A percentile compares a stretch with the other conserved stretches of the same genome.
These are phyloP conservation scores for Maudiozyma bulderi DNA, from an alignment of 805 yeast species.

Conservation along the genomic window DNA sequence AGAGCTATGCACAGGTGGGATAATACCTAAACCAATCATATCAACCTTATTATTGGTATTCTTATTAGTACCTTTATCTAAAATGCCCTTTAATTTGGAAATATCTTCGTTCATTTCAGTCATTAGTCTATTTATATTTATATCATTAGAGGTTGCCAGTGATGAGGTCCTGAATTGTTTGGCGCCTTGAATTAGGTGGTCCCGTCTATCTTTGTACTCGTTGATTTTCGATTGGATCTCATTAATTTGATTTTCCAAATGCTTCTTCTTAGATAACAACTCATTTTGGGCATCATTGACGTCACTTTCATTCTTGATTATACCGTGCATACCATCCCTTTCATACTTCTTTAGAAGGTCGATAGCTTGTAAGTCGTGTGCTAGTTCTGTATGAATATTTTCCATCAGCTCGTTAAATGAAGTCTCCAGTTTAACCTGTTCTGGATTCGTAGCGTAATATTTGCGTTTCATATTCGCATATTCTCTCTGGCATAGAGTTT, in stretches of 20 bases:
- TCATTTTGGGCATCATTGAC: conserved; percentile 34
- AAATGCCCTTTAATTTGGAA: background rate
- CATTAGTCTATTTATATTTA: background rate
- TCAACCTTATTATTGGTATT: background rate
- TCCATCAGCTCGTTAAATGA: conserved; percentile 36
- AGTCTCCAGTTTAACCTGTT: conserved; percentile 1
- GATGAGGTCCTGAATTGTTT: background rate
- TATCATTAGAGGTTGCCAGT: background rate
- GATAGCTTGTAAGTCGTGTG: conserved; percentile 63
- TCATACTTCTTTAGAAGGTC: conserved; percentile 24
- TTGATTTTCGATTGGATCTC: background rate
- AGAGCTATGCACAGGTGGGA: background rate
- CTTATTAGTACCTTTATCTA: background rate
- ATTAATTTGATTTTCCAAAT: background rate
- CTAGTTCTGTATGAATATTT: conserved; percentile 60
- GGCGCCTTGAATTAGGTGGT: background rate
- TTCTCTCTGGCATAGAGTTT: conserved; percentile 56
- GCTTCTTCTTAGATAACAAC: background rate
- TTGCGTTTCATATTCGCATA: conserved; percentile 21
- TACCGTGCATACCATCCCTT: background rate
- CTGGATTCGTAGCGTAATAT: conserved; percentile 17
- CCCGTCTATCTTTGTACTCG: background rate
- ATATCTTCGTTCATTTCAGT: background rate
- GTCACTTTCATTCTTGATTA: conserved; percentile 5
- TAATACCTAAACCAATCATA: conserved; percentile 1